Evolutionary conservation across 169 alveolate genomes (phyloP), one percentile per base, ranked within the genome.

Genomic region (Toxoplasma gondii): DNA sequence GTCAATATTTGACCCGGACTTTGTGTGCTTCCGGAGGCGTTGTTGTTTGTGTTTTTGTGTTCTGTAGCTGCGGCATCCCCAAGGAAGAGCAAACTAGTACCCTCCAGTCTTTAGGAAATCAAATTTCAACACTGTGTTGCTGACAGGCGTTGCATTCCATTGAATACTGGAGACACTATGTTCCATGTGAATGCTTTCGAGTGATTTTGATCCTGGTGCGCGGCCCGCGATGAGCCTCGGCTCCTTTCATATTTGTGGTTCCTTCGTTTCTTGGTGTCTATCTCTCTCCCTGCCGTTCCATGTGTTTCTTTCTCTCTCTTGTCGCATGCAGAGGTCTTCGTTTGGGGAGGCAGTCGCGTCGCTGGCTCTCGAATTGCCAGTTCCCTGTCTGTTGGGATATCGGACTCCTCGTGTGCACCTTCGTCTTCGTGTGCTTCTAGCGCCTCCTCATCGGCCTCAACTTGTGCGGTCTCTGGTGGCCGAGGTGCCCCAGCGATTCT

Each of bases 341-440:
- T 78, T 4, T 78, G 86, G 86, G 86, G 86, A 78, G 86, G 86
- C 19, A 78, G 86, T 31, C 49, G 45, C 27, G 86, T n/a, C 45
- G 39, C 86, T 38, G 86, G 86, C 86, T 19, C 39, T 1, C 44
- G 29, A 0, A 12, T 78, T 38, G 1, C 43, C n/a, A 38, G 49
- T 17, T 0, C 22, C 86, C 49, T 45, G 29, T 16, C 86, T 78
- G 39, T 17, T 19, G 49, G 45, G 86, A 27, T 17, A 4, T n/a
- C 86, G 29, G 12, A n/a, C 49, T 7, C 86, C 39, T 41, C 44
- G 83, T 70, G 27, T 7, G n/a, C 74, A 1, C 34, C 74, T 27
- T 64, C 86, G 44, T 12, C 86, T 31, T 78, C 86, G 78, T 17
- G 17, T 19, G 2, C 43, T 2, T 38, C 86, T 41, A 27, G 49